Evolutionary conservation across 768 basidiomycete species (phyloP).

Genomic region (Clathrus columnatus): DNA sequence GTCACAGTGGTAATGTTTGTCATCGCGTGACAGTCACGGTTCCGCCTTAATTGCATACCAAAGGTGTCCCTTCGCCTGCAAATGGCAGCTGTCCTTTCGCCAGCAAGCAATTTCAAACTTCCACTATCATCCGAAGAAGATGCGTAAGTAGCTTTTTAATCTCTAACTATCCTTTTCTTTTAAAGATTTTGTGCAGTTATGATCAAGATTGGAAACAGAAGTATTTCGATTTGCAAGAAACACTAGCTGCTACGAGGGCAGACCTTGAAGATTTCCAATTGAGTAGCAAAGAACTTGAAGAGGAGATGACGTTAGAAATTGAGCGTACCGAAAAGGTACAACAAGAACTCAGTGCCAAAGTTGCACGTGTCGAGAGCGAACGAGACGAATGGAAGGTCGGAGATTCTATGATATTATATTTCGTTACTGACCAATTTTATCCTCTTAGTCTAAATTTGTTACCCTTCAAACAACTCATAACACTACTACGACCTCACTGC

Average conservation of each 20-base stretch:
- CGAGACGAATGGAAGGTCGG: constrained; percentile 91
- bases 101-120: not conserved
- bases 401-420: constrained; percentile 9
- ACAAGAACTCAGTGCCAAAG: constrained; percentile 68
- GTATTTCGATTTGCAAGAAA: constrained; percentile 46
- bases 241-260: constrained; percentile 73
- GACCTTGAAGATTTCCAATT: constrained; percentile 85
- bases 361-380: constrained; percentile 60
- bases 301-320: constrained; percentile 86
- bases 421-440: constrained; percentile 11
- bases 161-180: not conserved
- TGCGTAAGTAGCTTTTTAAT: not conserved
- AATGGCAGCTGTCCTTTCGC: constrained; percentile 9
- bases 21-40: not conserved
- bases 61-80: not conserved
- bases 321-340: constrained; percentile 81
- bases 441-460: constrained; percentile 67
- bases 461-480: constrained; percentile 85
- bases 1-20: not conserved
- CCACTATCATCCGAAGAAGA: constrained; percentile 1
- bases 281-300: constrained; percentile 85
- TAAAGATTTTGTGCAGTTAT: not conserved
- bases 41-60: not conserved
- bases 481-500: constrained; percentile 81
- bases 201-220: constrained; percentile 20